Conservation (phyloP, 2,329 filamentous ascomycete species). For the Colletotrichum shisoi region DNA sequence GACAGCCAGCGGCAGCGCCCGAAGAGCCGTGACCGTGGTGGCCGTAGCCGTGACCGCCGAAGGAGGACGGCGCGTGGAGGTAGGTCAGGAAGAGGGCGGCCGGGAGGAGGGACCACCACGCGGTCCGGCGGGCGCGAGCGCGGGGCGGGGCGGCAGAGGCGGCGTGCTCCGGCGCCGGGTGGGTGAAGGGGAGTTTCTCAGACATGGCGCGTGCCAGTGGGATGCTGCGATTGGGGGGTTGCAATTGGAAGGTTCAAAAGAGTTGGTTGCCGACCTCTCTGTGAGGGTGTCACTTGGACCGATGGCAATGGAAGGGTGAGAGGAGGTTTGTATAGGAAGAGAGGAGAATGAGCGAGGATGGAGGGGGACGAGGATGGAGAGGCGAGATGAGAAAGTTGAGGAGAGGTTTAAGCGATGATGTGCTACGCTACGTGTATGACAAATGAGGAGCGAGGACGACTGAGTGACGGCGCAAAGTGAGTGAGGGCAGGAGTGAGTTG, state of each 20-base stretch:
- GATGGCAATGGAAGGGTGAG: neutral
- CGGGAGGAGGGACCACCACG: constrained; percentile 37
- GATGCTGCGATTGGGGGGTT: neutral
- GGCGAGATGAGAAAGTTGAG: constrained; percentile 12
- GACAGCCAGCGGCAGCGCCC: constrained; percentile 42
- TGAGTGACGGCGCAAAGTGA: neutral
- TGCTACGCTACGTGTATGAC: constrained; percentile 28
- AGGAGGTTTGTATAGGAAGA: neutral
- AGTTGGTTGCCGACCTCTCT: neutral
- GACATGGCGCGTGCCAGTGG: constrained; percentile 18
- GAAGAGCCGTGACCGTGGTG: neutral
- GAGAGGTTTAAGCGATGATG: constrained; percentile 11
- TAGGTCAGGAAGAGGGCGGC: constrained; percentile 32
- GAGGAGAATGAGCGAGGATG: neutral
- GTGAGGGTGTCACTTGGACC: neutral
- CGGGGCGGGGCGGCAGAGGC: neutral
- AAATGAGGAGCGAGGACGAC: constrained; percentile 14
- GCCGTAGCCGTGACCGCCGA: constrained; percentile 3
- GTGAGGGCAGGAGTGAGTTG: neutral
- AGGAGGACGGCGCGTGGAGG: constrained; percentile 29
- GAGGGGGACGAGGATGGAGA: neutral
- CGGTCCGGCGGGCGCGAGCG: constrained; percentile 17
- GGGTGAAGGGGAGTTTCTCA: constrained; percentile 32
- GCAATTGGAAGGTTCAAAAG: too few relatives aligned
- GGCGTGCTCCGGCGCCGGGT: constrained; percentile 16